Evolutionary conservation across 2,329 filamentous ascomycete species (phyloP).

Genomic region (Fusarium subglutinans): DNA sequence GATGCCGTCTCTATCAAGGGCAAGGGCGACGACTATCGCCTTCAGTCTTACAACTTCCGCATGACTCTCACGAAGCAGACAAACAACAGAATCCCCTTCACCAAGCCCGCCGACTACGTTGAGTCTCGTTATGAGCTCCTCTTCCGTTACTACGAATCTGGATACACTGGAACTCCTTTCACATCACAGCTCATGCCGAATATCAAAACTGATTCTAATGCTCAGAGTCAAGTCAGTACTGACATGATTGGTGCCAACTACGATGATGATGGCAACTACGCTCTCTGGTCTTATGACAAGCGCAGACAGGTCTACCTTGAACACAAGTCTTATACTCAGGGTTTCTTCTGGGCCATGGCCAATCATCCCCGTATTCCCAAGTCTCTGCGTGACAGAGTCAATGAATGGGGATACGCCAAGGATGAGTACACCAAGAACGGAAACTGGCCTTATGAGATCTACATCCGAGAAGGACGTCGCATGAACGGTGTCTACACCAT

Average conservation of each 20-base stretch:
- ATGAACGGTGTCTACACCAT: conserved; percentile 29
- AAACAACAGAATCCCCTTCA: conserved; percentile 17
- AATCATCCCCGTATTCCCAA: conserved; percentile 25
- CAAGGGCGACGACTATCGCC: conserved; percentile 13
- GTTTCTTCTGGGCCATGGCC: conserved; percentile 29
- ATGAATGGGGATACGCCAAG: conserved; percentile 28
- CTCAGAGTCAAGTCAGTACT: conserved; percentile 28
- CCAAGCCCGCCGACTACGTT: conserved; percentile 26
- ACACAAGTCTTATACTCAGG: conserved; percentile 30
- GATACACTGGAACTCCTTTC: conserved; percentile 24
- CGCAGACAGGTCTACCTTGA: not conserved
- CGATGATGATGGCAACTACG: conserved; percentile 21
- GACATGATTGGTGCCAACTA: conserved; percentile 31
- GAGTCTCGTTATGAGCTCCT: conserved; percentile 30
- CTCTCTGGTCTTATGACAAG: conserved; percentile 22
- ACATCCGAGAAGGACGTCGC: conserved; percentile 28
- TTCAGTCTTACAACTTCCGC: conserved; percentile 36
- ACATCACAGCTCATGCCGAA: conserved; percentile 34
- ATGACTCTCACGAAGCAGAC: conserved; percentile 19
- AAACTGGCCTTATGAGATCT: conserved; percentile 33
- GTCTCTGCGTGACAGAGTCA: not conserved
- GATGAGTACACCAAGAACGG: conserved; percentile 24
- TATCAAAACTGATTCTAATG: conserved; percentile 30
- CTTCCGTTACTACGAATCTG: conserved; percentile 29
- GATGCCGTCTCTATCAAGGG: conserved; percentile 3